phyloP scores from a whole-genome alignment of 1,284 basidiomycete species.

The Takashimella koratensis region DNA sequence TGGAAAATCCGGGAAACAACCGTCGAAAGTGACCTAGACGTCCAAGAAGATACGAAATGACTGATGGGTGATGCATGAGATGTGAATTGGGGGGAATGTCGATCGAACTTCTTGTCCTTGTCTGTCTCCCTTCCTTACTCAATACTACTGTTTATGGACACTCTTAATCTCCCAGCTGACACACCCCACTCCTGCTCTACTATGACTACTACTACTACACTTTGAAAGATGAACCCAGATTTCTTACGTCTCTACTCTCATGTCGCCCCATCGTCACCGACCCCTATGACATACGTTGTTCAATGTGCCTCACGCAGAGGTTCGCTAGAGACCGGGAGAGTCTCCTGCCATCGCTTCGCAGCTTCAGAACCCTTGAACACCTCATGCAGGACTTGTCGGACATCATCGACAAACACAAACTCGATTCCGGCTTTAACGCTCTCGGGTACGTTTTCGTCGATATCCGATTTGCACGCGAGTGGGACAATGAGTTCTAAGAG shows the following conservation, averaged over 20 bases:
- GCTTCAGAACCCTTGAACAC: constrained; percentile 67
- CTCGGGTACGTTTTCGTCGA: constrained; percentile 90
- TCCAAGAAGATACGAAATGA: not conserved
- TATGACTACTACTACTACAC: too few species aligned
- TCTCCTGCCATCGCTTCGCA: constrained; percentile 66
- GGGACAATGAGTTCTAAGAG: constrained; percentile 64
- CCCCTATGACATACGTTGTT: not conserved
- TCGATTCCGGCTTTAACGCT: constrained; percentile 90
- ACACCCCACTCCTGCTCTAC: not conserved
- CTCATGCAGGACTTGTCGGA: constrained; percentile 78
- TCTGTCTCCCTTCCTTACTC: not conserved
- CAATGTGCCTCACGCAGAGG: constrained; percentile 19
- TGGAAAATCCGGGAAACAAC: too few species aligned
- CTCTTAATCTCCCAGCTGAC: not conserved
- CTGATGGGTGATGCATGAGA: not conserved
- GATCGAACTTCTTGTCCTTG: not conserved
- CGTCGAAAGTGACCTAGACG: not conserved
- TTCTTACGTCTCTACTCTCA: too few species aligned
- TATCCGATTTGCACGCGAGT: constrained; percentile 79
- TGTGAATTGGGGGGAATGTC: not conserved
- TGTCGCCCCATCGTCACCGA: not conserved
- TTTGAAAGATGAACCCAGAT: not conserved
- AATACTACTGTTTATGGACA: not conserved
- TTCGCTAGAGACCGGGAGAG: constrained; percentile 38
- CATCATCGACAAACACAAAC: constrained; percentile 86